These are phyloP conservation scores for Abrus pulchellus DNA, from an alignment of 306 rosid species.

Conservation along the genomic window DNA sequence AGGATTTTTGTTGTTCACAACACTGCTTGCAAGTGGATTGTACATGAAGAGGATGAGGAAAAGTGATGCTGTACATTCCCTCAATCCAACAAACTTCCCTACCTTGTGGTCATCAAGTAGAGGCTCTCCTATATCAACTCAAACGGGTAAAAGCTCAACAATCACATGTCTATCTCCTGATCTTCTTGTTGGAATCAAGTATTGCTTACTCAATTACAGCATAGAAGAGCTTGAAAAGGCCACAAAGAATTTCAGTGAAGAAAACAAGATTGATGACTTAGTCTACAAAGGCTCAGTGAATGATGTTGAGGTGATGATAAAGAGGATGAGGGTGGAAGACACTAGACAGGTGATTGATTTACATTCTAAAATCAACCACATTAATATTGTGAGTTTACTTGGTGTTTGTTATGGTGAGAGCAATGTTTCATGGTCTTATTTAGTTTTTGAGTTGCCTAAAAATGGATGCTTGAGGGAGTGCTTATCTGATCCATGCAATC, in stretches of 20 bases:
- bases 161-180: slow-evolving; percentile 70
- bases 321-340: slow-evolving; percentile 67
- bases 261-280: slow-evolving; percentile 54
- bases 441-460: slow-evolving; percentile 72
- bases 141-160: slow-evolving; percentile 49
- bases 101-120: slow-evolving; percentile 48
- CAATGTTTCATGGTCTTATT: slow-evolving; percentile 60
- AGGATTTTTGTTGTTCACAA: slow-evolving; percentile 53
- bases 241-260: slow-evolving; percentile 64
- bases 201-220: slow-evolving; percentile 62
- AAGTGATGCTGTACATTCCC: slow-evolving; percentile 47
- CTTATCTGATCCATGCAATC: slow-evolving; percentile 51
- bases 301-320: slow-evolving; percentile 64
- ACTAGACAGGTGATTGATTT: slow-evolving; percentile 62
- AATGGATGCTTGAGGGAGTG: slow-evolving; percentile 71
- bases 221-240: slow-evolving; percentile 62
- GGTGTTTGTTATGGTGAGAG: slow-evolving; percentile 70
- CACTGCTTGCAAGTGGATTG: slow-evolving; percentile 58
- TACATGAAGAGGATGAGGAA: slow-evolving; percentile 54
- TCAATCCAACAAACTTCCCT: slow-evolving; percentile 51
- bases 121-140: slow-evolving; percentile 42
- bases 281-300: slow-evolving; percentile 59
- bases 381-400: slow-evolving; percentile 68
- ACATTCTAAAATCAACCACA: slow-evolving; percentile 74
- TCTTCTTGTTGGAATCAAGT: slow-evolving; percentile 70